These are phyloP conservation scores for Amphibolis antarctica DNA, from an alignment of 106 monocot species.

Conservation along the genomic window DNA sequence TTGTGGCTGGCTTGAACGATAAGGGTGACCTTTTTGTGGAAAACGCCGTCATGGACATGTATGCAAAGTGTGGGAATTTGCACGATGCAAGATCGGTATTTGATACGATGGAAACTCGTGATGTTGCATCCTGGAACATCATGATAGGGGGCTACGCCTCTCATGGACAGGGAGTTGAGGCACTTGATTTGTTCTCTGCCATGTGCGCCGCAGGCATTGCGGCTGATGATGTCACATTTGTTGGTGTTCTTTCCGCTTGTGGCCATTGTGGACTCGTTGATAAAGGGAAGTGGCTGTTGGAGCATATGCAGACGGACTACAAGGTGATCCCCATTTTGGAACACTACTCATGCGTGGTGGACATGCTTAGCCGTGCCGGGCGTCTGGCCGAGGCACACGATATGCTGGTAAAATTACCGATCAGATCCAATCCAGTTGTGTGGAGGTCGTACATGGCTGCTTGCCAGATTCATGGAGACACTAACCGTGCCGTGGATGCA, in stretches of 20 bases:
- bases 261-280: constrained; percentile 57
- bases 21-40: constrained; percentile 27
- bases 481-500: constrained; percentile 28
- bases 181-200: constrained; percentile 34
- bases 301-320: constrained; percentile 36
- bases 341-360: constrained; percentile 69
- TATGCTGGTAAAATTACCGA: constrained; percentile 24
- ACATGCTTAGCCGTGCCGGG: constrained; percentile 74
- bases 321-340: constrained; percentile 36
- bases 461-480: constrained; percentile 39
- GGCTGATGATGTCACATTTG: constrained; percentile 56
- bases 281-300: constrained; percentile 30
- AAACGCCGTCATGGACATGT: constrained; percentile 80
- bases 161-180: constrained; percentile 38
- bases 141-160: constrained; percentile 54
- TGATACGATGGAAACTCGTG: constrained; percentile 22
- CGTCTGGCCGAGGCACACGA: constrained; percentile 40
- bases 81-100: constrained; percentile 27
- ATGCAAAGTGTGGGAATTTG: constrained; percentile 46
- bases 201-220: constrained; percentile 26
- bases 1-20: constrained; percentile 28
- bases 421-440: constrained; percentile 21
- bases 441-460: constrained; percentile 67
- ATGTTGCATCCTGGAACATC: constrained; percentile 74
- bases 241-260: constrained; percentile 64